These are phyloP conservation scores for Coniella vitis DNA, from an alignment of 2,329 filamentous ascomycete species.

Conservation along the genomic window DNA sequence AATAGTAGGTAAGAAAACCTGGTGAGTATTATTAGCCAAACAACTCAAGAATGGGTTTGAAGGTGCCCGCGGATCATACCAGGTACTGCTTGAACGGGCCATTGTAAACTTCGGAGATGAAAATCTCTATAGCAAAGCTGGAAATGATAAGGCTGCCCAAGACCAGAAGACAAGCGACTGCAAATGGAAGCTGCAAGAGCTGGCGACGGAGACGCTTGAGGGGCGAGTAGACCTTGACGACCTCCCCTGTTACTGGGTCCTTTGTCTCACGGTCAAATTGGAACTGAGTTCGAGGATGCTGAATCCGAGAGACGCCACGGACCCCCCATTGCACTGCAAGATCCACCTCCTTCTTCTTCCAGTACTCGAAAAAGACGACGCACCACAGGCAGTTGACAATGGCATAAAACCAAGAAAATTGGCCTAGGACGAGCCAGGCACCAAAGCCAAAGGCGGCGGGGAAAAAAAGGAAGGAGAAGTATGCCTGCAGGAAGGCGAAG, in stretches of 20 bases:
- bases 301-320: constrained; percentile 73
- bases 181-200: constrained; percentile 78
- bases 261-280: constrained; percentile 67
- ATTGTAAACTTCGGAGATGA: constrained; percentile 88
- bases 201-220: constrained; percentile 71
- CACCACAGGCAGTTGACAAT: constrained; percentile 78
- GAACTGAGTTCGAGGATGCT: constrained; percentile 72
- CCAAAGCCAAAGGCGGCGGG: constrained; percentile 71
- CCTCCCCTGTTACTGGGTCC: constrained; percentile 78
- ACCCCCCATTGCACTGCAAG: constrained; percentile 85
- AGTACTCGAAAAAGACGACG: constrained; percentile 86
- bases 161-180: constrained; percentile 61
- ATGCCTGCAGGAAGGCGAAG: constrained; percentile 88
- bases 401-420: constrained; percentile 77
- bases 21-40: constrained; percentile 16
- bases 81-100: constrained; percentile 82
- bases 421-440: constrained; percentile 75
- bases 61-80: too few species aligned
- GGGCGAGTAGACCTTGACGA: constrained; percentile 66
- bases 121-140: constrained; percentile 90
- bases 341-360: constrained; percentile 89
- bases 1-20: constrained; percentile 83
- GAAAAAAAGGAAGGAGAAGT: constrained; percentile 79
- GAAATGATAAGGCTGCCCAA: constrained; percentile 77
- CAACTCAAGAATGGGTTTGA: background rate